Base-by-base conservation (phyloP, 345 rosid genomes). In the Lepidium aucheri region DNA sequence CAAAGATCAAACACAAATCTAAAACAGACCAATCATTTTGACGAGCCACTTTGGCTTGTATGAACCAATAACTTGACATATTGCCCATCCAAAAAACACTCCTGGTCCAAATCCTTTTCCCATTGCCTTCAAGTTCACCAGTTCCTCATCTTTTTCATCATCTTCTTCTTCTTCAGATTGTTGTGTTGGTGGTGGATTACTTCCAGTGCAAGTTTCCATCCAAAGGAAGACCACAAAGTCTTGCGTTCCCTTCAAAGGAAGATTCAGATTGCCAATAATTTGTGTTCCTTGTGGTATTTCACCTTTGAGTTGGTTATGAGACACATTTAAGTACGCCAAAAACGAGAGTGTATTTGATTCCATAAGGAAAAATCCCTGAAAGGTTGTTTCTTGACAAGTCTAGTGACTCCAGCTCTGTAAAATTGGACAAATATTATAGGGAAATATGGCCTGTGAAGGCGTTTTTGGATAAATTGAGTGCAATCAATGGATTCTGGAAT, bases 151-250 rank as follows among this genome's bases (percentile, higher is more conserved):
- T n/a, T 22, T 40, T 1, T 17, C 61, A 0, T 67, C 58, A 6
- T 65, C 61, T 3, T 64, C 58, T 9, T 65, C 61, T 3, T 64
- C 50, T 12, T 38, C 18, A 1, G 38, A 38, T 8, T 32, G 4
- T 15, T 55, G 44, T 38, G 7, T 35, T 55, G 44, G 60, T 17
- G 44, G 15, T 1, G 11, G 8, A 5, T 0, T 50, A 26, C n/a
- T 36, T 9, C 4, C 38, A 14, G 12, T 56, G 56, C 72, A 67
- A 12, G 10, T 43, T 24, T 20, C 46, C 14, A n/a, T 46, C 6
- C 1, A 67, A 44, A 67, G 71, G 71, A 45, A 67, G 63, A 67
- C 63, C 71, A 67, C 71, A 67, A 3, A 67, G 45, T 6, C 45
- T 54, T 42, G 3, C 62, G 26, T 58, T 58, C 8, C 36, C 50